Evolutionary conservation across 2,329 filamentous ascomycete species (phyloP), one percentile per base, ranked within the genome.

Genomic region (Zymoseptoria crescenta): DNA sequence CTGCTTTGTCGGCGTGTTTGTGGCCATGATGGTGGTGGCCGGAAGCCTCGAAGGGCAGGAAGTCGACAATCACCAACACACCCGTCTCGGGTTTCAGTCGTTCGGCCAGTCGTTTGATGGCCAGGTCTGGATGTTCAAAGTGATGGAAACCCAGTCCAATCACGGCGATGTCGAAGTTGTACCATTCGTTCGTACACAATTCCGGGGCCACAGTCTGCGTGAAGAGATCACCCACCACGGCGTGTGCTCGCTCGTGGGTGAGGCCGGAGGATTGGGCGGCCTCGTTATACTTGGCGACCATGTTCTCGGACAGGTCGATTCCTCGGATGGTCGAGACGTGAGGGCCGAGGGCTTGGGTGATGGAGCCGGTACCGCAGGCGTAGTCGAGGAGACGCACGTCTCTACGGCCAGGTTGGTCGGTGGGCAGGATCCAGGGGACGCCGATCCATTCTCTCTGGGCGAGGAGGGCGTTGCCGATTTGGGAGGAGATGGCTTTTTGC

Each of bases 11-110:
- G 13, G 74, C 78, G 72, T 88, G 86, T 60, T 81, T 79, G 69
- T 90, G 86, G n/a, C 80, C 81, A 69, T 89, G 86, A n/a, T 56
- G 55, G 50, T 67, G 63, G 48, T 57, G 29, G 13, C 20, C 20
- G 20, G 49, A 51, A 2, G 35, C 35, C 16, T 45, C 35, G n/a
- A 67, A 68, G 0, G 68, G 69, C 30, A 69, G 27, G 57, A 68
- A 70, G 49, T 72, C 69, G 1, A 72, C 58, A 13, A 71, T 64
- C 6, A 68, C 56, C 7, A 71, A 51, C 7, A 72, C 67, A 2
- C 70, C 71, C 0, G 64, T 70, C 0, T 53, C 65, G 1, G 65
- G 55, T 48, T 68, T 72, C 8, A 74, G 58, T 2, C 67, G 50
- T 48, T 69, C 66, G 1, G 56, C 57, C 9, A 74, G 54, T 3